Evolutionary conservation across 1,284 basidiomycete species (phyloP), one percentile per base, ranked within the genome.

Genomic region (Ustilago bromivora): DNA sequence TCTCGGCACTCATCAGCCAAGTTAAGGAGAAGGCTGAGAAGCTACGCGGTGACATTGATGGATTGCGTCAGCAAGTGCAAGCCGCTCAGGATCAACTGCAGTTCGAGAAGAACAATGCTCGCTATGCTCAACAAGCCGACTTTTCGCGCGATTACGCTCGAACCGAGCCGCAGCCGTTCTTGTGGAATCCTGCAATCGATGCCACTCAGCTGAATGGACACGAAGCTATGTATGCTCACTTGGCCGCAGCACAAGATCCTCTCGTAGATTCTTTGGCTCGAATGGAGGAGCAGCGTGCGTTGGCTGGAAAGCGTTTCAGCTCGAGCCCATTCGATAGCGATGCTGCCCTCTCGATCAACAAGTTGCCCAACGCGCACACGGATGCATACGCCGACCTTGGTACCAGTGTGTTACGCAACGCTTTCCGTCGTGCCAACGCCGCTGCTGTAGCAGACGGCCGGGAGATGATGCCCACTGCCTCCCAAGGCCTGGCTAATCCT

Each of bases 181-280:
- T 56, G 28, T 66, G 65, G 66, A 65, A 62, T 11, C 53, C 54
- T 1, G 46, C 58, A 6, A 65, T 68, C 43, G 66, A 68, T 11
- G 40, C 36, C 19, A 36, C 31, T 32, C 58, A 66, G 17, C 35
- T 55, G 13, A 43, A 36, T 34, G 58, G 61, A 11, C 59, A 67
- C 3, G 74, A 76, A 7, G 69, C 66, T 11, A 66, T 71, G 47
- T 66, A 71, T 28, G 66, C 69, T 2, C 69, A 71, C 13, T 61
- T 76, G 7, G 65, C 74, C 41, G 47, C 70, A n/a, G 57, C 56
- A 6, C 66, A 59, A 15, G 74, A 76, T 57, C 74, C 74, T 23
- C 57, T 76, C n/a, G 69, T 76, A 2, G 74, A 76, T 31, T 66
- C 62, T 49, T 43, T 76, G 23, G 69, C 65, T 19, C 69, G 69